Evolutionary conservation across 1,284 basidiomycete genomes (phyloP), one percentile per base, ranked within the genome.

Genomic region (Cutaneotrichosporon sp.): DNA sequence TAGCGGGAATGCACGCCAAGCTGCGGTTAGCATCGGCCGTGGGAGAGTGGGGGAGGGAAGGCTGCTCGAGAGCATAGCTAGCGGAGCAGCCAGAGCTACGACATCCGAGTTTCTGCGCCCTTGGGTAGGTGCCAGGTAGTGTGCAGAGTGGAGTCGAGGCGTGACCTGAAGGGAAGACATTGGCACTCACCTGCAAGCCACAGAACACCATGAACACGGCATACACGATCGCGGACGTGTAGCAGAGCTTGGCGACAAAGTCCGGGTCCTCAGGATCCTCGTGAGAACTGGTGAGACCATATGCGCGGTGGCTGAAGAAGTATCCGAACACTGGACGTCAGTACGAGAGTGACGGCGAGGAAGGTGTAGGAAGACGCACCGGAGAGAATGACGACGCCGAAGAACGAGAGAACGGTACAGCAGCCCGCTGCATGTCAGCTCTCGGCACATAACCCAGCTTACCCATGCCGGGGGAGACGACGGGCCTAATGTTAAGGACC

Each of bases 351-450:
- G 42, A 4, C 30, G 5, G n/a, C 49, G 21, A 14, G 11, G 47
- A 26, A 18, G 32, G 31, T 11, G n/a, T 22, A 31, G 30, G 34
- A 26, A 36, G 4, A 74, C 80, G 34, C 61, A 80, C 79, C 81
- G 51, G 80, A 67, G 36, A 85, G 80, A 67, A 84, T 83, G 66
- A 84, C 70, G 30, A 83, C 80, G n/a, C 83, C 84, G 56, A 85
- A 83, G 52, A 82, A 65, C 11, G 81, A 83, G 56, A 85, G 76
- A 58, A 85, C 76, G 46, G 83, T 83, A 70, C 84, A 85, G 78
- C 83, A 84, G 57, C 79, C 78, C 31, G 84, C 84, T 85, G 68
- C 26, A 16, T 13, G 56, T 61, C 42, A 62, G 58, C 38, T 32
- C 0, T 1, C 53, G 16, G 2, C 1, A 2, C 6, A 13, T 7